phyloP scores from a whole-genome alignment of 805 yeast genomes.

The Schizosaccharomyces pombe region DNA sequence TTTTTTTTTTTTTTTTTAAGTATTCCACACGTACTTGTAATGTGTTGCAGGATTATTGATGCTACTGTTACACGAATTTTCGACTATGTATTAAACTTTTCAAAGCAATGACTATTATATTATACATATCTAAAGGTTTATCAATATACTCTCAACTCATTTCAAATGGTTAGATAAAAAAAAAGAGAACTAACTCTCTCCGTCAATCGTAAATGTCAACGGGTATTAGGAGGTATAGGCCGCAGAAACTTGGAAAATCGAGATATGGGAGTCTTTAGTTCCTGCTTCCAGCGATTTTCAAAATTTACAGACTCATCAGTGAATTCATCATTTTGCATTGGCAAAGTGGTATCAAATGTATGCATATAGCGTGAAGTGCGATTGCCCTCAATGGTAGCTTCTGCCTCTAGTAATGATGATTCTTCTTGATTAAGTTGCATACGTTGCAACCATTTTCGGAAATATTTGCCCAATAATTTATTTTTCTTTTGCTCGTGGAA shows the following conservation, averaged over 20 bases:
- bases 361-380: background rate
- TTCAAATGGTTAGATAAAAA: no score
- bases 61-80: no score
- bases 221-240: background rate
- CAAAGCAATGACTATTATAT: no score
- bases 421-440: background rate
- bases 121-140: no score
- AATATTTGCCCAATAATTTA: background rate
- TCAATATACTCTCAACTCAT: no score
- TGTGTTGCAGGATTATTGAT: no score
- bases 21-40: no score
- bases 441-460: background rate
- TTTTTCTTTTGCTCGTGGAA: background rate
- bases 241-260: background rate
- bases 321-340: background rate
- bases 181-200: no score
- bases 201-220: no score
- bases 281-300: background rate
- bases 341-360: background rate
- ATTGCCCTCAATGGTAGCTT: background rate
- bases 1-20: no score
- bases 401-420: background rate
- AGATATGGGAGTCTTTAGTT: background rate
- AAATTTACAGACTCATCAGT: background rate
- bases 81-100: no score